A percentile compares a stretch with the other conserved stretches of the same genome.
Conservation (phyloP, 1,284 basidiomycete species). For the Rhodotorula sp. region DNA sequence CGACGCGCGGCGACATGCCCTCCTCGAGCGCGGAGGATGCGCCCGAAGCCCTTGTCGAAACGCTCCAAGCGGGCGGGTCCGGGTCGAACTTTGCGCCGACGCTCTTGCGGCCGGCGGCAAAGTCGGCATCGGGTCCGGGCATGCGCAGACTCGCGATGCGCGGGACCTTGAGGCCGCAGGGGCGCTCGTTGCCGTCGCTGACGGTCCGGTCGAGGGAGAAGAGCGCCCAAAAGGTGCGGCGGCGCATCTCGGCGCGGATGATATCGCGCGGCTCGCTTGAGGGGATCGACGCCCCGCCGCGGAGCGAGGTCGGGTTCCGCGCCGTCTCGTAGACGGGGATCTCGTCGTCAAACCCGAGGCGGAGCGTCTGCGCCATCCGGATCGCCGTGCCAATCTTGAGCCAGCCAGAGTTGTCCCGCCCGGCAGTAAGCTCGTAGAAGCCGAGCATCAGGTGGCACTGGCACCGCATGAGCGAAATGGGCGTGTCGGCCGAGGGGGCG, state of each 20-base stretch:
- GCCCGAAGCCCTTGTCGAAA: constrained; percentile 4
- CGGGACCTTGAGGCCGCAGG: constrained; percentile 36
- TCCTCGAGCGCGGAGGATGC: neutral
- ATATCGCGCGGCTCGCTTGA: constrained; percentile 11
- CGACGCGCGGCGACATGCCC: neutral
- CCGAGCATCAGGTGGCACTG: constrained; percentile 42
- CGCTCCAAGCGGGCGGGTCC: constrained; percentile 30
- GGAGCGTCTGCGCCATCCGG: constrained; percentile 42
- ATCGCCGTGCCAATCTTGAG: constrained; percentile 40
- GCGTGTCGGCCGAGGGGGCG: constrained; percentile 20
- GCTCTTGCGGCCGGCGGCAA: constrained; percentile 21
- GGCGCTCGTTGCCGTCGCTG: constrained; percentile 43
- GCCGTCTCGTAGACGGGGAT: constrained; percentile 19
- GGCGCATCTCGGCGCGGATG: constrained; percentile 33
- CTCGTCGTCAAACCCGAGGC: constrained; percentile 43
- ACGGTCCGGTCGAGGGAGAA: constrained; percentile 43
- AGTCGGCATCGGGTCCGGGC: constrained; percentile 39
- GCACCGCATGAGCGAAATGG: constrained; percentile 40
- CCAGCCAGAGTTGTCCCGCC: constrained; percentile 42
- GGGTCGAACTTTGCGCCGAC: constrained; percentile 39
- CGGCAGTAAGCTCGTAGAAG: constrained; percentile 42
- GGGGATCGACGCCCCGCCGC: neutral
- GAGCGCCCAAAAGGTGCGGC: constrained; percentile 42
- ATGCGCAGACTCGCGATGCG: constrained; percentile 33
- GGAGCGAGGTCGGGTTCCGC: constrained; percentile 3